A percentile compares a stretch with the other conserved stretches of the same genome.
Conservation (phyloP, 805 yeast genomes). For the Wickerhamiella kurtzmanii region DNA sequence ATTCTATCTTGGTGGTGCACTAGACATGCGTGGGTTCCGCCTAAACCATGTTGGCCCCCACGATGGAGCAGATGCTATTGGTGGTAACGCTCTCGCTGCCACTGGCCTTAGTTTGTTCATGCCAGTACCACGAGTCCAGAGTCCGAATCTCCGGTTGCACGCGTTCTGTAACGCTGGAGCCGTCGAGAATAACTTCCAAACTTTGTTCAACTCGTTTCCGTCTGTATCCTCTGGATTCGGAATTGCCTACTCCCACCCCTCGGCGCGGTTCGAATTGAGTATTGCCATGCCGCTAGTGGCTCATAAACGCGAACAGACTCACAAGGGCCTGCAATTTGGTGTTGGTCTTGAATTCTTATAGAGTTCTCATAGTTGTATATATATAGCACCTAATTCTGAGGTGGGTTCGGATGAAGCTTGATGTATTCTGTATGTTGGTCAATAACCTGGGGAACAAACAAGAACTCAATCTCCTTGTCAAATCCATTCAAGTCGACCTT, state of each 20-base stretch:
- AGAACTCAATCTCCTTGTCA: slow-evolving; percentile 55
- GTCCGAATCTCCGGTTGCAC: slow-evolving; percentile 47
- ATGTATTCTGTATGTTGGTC: slow-evolving; percentile 48
- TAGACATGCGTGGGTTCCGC: slow-evolving; percentile 57
- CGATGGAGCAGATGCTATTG: slow-evolving; percentile 41
- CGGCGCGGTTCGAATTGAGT: slow-evolving; percentile 55
- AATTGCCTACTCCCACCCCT: slow-evolving; percentile 45
- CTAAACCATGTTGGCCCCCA: slow-evolving; percentile 55
- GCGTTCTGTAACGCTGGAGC: slow-evolving; percentile 56
- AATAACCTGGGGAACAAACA: slow-evolving; percentile 68
- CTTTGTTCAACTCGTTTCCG: slow-evolving; percentile 26
- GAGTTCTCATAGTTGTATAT: slow-evolving; percentile 4
- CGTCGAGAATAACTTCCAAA: slow-evolving; percentile 23
- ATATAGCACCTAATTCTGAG: neutral
- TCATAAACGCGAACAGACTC: slow-evolving; percentile 35
- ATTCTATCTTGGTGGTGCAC: slow-evolving; percentile 71
- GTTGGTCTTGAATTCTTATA: slow-evolving; percentile 47
- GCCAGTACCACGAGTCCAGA: slow-evolving; percentile 40
- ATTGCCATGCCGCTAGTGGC: slow-evolving; percentile 47
- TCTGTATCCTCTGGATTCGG: slow-evolving; percentile 49
- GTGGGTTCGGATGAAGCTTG: neutral
- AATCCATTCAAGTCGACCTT: slow-evolving; percentile 31
- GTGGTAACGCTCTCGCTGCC: slow-evolving; percentile 52
- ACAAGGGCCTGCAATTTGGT: slow-evolving; percentile 59
- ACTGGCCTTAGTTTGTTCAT: slow-evolving; percentile 46